Conservation (phyloP, 495 filamentous ascomycete species). For the Mytilinidion resinicola region DNA sequence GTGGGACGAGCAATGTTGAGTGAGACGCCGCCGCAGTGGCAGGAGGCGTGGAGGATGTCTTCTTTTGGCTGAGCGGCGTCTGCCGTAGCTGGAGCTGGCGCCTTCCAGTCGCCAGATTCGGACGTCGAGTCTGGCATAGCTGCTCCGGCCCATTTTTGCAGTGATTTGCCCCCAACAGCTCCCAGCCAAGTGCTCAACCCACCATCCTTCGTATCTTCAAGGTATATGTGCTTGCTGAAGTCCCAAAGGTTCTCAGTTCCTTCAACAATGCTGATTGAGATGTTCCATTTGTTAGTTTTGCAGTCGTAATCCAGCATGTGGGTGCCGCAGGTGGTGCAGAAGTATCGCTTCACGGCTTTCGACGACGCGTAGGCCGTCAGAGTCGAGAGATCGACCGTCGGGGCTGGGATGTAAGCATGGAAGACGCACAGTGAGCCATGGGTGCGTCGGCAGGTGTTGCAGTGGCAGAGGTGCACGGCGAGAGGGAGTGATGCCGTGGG, state of each 20-base stretch:
- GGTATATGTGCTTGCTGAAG: conserved; percentile 42
- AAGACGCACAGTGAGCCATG: conserved; percentile 50
- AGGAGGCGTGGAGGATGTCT: conserved; percentile 34
- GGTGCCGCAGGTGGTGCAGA: conserved; percentile 61
- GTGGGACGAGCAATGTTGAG: conserved; percentile 44
- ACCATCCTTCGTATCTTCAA: conserved; percentile 49
- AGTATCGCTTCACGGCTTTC: conserved; percentile 48
- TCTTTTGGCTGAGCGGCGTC: background rate
- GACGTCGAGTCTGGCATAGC: background rate
- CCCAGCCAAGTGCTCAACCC: conserved; percentile 44
- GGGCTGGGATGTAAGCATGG: conserved; percentile 44
- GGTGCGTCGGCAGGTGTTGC: conserved; percentile 52
- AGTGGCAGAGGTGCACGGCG: conserved; percentile 55
- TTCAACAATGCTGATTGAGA: conserved; percentile 36
- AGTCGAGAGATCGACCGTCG: conserved; percentile 10
- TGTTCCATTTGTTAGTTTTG: conserved; percentile 16
- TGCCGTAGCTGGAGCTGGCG: background rate
- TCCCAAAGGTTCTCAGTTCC: conserved; percentile 36
- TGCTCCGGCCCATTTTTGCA: conserved; percentile 9
- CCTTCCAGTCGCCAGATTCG: background rate
- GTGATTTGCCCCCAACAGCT: background rate
- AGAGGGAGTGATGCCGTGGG: conserved; percentile 30
- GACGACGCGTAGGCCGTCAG: conserved; percentile 43
- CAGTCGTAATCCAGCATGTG: conserved; percentile 39
- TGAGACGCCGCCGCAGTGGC: conserved; percentile 42